Percentiles rank a stretch among this genome's conserved stretches.
These are phyloP conservation scores for Cryptosporidium sp. DNA, from an alignment of 169 alveolate genomes.

Conservation along the genomic window DNA sequence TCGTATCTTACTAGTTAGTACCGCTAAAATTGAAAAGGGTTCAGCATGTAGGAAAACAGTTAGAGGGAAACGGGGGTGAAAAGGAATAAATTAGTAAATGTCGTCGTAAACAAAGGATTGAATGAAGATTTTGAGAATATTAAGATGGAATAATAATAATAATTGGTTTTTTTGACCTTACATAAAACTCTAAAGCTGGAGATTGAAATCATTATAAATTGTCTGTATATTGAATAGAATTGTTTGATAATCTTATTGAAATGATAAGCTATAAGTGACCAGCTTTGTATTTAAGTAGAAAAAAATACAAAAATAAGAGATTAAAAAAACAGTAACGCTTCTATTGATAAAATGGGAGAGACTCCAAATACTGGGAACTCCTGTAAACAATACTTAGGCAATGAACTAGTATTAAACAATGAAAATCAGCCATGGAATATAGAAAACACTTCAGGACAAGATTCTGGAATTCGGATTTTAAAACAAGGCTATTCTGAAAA, in stretches of 20 bases:
- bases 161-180: not conserved
- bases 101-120: conserved; percentile 42
- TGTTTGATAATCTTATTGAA: not conserved
- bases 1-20: conserved; percentile 43
- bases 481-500: not conserved
- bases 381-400: conserved; percentile 13
- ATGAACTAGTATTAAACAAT: conserved; percentile 14
- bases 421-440: conserved; percentile 18
- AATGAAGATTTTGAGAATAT: conserved; percentile 3
- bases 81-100: conserved; percentile 32
- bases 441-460: not conserved
- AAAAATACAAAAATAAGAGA: not conserved
- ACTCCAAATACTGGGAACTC: not conserved
- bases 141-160: conserved; percentile 22
- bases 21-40: conserved; percentile 36
- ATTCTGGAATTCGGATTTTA: not conserved
- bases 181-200: not conserved
- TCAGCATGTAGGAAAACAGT: conserved; percentile 51
- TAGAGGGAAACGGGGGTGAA: conserved; percentile 75
- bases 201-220: not conserved
- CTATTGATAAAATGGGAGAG: conserved; percentile 2
- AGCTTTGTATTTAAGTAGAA: not conserved
- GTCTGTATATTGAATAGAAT: not conserved
- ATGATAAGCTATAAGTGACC: conserved; percentile 11
- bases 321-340: not conserved